Evolutionary conservation across 202 grass and related monocot genomes (phyloP).

Genomic region (Cymbopogon flexuosus): DNA sequence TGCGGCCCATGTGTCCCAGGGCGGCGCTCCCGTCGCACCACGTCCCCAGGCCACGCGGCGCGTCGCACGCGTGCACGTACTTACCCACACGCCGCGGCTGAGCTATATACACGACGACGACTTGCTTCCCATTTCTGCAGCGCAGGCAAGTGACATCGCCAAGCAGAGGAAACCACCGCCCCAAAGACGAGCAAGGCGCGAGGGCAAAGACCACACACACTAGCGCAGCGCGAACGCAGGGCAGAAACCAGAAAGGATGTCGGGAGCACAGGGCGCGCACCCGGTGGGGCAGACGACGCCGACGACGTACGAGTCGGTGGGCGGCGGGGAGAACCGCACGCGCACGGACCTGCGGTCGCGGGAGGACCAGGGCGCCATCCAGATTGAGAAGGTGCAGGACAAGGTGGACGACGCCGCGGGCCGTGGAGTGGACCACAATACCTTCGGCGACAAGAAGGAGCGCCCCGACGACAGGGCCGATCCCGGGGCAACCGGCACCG

Average conservation of each 20-base stretch:
- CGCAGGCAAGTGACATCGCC: not conserved
- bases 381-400: too few species aligned
- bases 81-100: not conserved
- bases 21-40: slow-evolving; percentile 12
- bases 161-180: not conserved
- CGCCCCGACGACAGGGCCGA: too few species aligned
- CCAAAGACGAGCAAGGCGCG: not conserved
- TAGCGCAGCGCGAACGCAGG: too few species aligned
- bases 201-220: not conserved
- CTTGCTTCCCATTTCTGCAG: not conserved
- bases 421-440: too few species aligned
- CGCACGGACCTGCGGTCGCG: too few species aligned
- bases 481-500: too few species aligned
- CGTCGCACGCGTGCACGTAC: not conserved
- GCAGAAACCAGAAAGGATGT: slow-evolving; percentile 11
- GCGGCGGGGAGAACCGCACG: slow-evolving; percentile 46
- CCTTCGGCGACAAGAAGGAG: too few species aligned
- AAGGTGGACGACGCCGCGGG: too few species aligned
- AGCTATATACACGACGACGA: not conserved
- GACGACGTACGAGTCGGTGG: slow-evolving; percentile 59
- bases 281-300: slow-evolving; percentile 36
- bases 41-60: slow-evolving; percentile 25
- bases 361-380: too few species aligned
- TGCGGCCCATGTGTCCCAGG: slow-evolving; percentile 8
- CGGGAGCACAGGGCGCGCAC: slow-evolving; percentile 46